These are phyloP conservation scores for Trametes versicolor DNA, from an alignment of 1,284 basidiomycete species.

Conservation along the genomic window DNA sequence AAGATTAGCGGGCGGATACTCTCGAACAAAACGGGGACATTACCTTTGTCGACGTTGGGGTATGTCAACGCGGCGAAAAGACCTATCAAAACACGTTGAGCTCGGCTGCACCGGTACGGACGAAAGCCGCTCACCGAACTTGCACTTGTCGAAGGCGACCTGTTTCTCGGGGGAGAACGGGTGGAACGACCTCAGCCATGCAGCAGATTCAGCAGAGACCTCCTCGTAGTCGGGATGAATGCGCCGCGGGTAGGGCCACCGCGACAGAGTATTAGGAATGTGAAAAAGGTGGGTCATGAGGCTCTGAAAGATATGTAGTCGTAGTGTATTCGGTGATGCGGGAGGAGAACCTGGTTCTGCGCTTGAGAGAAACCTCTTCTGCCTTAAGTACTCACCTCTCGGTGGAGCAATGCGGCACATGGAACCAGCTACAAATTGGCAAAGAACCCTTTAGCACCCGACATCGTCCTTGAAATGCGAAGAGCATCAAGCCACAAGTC, in stretches of 20 bases:
- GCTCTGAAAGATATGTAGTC: too few relatives aligned
- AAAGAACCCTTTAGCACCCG: too few relatives aligned
- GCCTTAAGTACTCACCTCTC: too few relatives aligned
- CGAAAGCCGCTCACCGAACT: slow-evolving; percentile 33
- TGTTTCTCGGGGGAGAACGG: slow-evolving; percentile 33
- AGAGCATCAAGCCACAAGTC: too few relatives aligned
- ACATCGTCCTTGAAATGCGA: too few relatives aligned
- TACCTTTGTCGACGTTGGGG: slow-evolving; percentile 24
- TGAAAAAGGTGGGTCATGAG: not conserved
- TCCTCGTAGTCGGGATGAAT: slow-evolving; percentile 35
- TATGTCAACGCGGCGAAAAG: slow-evolving; percentile 35
- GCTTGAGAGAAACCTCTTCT: too few relatives aligned
- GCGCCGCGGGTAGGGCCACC: slow-evolving; percentile 38
- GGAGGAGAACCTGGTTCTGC: too few relatives aligned
- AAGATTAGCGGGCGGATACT: not conserved
- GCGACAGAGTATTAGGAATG: slow-evolving; percentile 38
- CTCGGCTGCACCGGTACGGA: not conserved
- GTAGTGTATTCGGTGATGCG: too few relatives aligned
- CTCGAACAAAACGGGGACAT: not conserved
- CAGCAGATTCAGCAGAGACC: slow-evolving; percentile 33
- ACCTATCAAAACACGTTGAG: slow-evolving; percentile 8
- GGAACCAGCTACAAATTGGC: too few relatives aligned
- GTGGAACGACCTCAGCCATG: slow-evolving; percentile 34
- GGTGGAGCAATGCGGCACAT: too few relatives aligned
- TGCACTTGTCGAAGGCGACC: slow-evolving; percentile 34